phyloP scores from a whole-genome alignment of 306 rosid species.

The Vigna unguiculata region DNA sequence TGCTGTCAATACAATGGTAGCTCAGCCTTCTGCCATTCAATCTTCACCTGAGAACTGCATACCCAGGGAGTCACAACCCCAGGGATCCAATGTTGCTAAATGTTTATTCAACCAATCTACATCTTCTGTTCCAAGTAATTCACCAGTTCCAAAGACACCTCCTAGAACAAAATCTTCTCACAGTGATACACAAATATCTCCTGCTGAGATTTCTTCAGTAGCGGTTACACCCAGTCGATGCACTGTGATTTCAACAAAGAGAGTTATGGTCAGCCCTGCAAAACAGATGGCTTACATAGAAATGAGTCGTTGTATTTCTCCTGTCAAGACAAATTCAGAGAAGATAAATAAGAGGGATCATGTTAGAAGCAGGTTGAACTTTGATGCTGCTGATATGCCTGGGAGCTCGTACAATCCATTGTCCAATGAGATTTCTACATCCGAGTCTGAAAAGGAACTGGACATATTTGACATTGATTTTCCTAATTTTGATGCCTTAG shows the following conservation, averaged over 20 bases:
- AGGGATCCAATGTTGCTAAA: slow-evolving; percentile 74
- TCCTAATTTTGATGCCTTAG: slow-evolving; percentile 70
- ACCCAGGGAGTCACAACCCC: slow-evolving; percentile 50
- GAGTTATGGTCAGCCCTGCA: slow-evolving; percentile 84
- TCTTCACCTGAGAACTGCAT: slow-evolving; percentile 51
- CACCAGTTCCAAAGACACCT: slow-evolving; percentile 74
- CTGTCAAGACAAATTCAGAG: slow-evolving; percentile 60
- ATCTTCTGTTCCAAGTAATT: slow-evolving; percentile 50
- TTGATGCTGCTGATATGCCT: slow-evolving; percentile 60
- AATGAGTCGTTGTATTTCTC: slow-evolving; percentile 76
- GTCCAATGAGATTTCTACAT: slow-evolving; percentile 54
- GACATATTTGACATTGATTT: slow-evolving; percentile 74
- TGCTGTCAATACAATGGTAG: slow-evolving; percentile 45
- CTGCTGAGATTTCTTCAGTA: slow-evolving; percentile 60
- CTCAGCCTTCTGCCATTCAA: slow-evolving; percentile 51
- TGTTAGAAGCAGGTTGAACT: slow-evolving; percentile 83
- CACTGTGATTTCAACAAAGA: slow-evolving; percentile 83
- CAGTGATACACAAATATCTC: slow-evolving; percentile 64
- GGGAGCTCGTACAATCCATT: slow-evolving; percentile 46
- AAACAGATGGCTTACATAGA: slow-evolving; percentile 74
- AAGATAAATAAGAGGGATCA: slow-evolving; percentile 71
- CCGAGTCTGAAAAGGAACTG: slow-evolving; percentile 71
- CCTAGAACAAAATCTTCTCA: slow-evolving; percentile 60
- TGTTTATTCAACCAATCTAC: slow-evolving; percentile 78
- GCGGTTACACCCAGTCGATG: slow-evolving; percentile 59